Conservation (phyloP, 2,329 filamentous ascomycete species). For the Rutstroemia sp. region DNA sequence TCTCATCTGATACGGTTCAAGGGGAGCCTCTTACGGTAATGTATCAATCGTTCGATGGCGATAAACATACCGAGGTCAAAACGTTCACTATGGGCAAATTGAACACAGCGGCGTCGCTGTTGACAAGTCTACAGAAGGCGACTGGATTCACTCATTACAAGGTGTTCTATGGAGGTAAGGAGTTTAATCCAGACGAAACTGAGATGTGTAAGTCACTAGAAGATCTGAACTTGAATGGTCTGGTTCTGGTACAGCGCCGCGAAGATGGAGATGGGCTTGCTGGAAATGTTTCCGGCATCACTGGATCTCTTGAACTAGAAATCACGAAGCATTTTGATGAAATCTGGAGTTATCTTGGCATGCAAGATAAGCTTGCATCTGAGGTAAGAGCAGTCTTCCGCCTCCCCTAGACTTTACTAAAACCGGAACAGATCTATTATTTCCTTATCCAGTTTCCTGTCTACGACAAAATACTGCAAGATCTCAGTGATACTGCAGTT, state of each 20-base stretch:
- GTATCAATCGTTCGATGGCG: slow-evolving; percentile 66
- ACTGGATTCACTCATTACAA: slow-evolving; percentile 73
- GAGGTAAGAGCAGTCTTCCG: slow-evolving; percentile 42
- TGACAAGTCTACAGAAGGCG: slow-evolving; percentile 56
- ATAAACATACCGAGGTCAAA: slow-evolving; percentile 51
- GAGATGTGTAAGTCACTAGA: slow-evolving; percentile 56
- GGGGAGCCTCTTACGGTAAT: slow-evolving; percentile 61
- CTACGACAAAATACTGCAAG: slow-evolving; percentile 52
- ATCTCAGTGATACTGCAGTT: slow-evolving; percentile 47
- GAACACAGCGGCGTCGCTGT: slow-evolving; percentile 64
- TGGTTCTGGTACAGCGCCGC: slow-evolving; percentile 59
- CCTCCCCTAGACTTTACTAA: slow-evolving; percentile 2
- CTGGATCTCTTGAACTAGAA: slow-evolving; percentile 64
- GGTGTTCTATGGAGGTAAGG: slow-evolving; percentile 61
- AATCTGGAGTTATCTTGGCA: slow-evolving; percentile 71
- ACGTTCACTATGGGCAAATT: slow-evolving; percentile 58
- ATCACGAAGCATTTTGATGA: slow-evolving; percentile 77
- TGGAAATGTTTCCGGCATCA: slow-evolving; percentile 41
- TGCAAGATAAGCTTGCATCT: slow-evolving; percentile 61
- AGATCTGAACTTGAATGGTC: slow-evolving; percentile 60
- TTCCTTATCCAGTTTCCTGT: slow-evolving; percentile 66
- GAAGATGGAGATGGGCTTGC: slow-evolving; percentile 38
- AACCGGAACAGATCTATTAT: slow-evolving; percentile 50
- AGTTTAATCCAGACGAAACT: slow-evolving; percentile 53
- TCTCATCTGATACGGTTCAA: slow-evolving; percentile 44